Conservation (phyloP, 257 asterid species). For the Salvia rosmarinus region DNA sequence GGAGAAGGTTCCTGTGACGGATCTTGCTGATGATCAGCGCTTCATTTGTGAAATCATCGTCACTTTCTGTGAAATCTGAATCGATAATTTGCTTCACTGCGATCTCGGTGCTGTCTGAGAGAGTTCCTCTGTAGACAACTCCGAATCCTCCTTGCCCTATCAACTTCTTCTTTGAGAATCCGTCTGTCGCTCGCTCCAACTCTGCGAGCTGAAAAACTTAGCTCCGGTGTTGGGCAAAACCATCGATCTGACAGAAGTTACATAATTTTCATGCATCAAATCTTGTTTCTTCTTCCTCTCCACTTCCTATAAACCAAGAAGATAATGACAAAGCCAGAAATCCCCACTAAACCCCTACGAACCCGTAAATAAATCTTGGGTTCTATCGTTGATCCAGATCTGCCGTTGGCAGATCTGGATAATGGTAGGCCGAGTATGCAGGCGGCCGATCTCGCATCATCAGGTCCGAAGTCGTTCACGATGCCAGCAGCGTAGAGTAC, state of each 20-base stretch:
- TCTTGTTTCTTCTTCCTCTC: constrained; percentile 40
- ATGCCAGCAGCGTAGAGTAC: constrained; percentile 58
- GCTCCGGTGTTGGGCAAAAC: constrained; percentile 59
- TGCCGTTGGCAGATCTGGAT: constrained; percentile 28
- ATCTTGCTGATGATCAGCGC: constrained; percentile 64
- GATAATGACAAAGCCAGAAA: constrained; percentile 23
- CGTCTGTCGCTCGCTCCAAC: constrained; percentile 54
- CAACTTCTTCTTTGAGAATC: constrained; percentile 51
- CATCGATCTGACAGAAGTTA: constrained; percentile 42
- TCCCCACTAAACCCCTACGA: constrained; percentile 48
- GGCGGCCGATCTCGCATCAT: constrained; percentile 52
- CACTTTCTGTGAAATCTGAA: constrained; percentile 49
- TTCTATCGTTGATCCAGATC: neutral
- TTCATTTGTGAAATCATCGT: constrained; percentile 61
- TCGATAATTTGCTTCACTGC: constrained; percentile 61
- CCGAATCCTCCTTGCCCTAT: constrained; percentile 63
- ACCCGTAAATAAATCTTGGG: constrained; percentile 43
- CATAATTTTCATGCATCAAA: constrained; percentile 47
- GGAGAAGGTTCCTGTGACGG: constrained; percentile 63
- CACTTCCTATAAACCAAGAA: constrained; percentile 41
- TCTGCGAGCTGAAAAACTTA: constrained; percentile 52
- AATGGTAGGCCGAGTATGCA: constrained; percentile 58
- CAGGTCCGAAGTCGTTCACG: constrained; percentile 54
- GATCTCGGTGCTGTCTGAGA: constrained; percentile 47
- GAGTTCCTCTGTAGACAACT: constrained; percentile 54